Percentiles rank a stretch among this genome's conserved stretches.
Conservation (phyloP, 1,284 basidiomycete genomes). For the Albatrellus sp. region DNA sequence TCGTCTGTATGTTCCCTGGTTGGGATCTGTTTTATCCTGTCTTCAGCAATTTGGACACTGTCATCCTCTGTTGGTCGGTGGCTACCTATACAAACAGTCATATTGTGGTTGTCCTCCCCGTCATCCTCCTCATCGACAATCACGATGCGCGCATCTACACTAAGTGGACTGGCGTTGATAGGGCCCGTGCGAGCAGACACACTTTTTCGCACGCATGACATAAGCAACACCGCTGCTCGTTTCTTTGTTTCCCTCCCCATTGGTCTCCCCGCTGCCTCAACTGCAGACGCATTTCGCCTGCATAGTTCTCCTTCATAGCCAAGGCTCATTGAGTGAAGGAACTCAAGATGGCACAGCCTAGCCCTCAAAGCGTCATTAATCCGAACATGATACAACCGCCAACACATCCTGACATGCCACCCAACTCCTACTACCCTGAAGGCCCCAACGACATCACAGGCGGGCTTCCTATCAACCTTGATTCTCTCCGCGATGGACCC, state of each 20-base stretch:
- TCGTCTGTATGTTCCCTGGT: slow-evolving; percentile 29
- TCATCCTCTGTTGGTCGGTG: slow-evolving; percentile 40
- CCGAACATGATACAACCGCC: slow-evolving; percentile 28
- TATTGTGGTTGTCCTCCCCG: slow-evolving; percentile 9
- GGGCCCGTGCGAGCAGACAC: slow-evolving; percentile 20
- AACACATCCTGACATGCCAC: slow-evolving; percentile 19
- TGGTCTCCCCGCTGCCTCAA: slow-evolving; percentile 4
- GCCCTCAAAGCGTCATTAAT: slow-evolving; percentile 30
- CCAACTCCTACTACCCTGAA: slow-evolving; percentile 58
- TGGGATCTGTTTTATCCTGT: slow-evolving; percentile 59
- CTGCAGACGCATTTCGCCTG: neutral
- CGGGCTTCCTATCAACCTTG: slow-evolving; percentile 71
- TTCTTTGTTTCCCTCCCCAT: slow-evolving; percentile 5
- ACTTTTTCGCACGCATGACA: slow-evolving; percentile 13
- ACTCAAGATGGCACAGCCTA: slow-evolving; percentile 21
- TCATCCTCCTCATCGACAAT: slow-evolving; percentile 12
- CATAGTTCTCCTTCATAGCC: neutral
- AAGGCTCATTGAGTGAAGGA: neutral
- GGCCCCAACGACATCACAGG: slow-evolving; percentile 64
- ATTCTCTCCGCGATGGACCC: slow-evolving; percentile 70
- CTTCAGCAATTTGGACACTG: slow-evolving; percentile 58
- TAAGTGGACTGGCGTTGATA: slow-evolving; percentile 9
- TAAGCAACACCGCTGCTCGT: slow-evolving; percentile 9
- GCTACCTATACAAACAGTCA: slow-evolving; percentile 20
- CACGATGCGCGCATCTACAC: slow-evolving; percentile 7